These are phyloP conservation scores for Jaapia argillacea DNA, from an alignment of 768 basidiomycete species.

Conservation along the genomic window DNA sequence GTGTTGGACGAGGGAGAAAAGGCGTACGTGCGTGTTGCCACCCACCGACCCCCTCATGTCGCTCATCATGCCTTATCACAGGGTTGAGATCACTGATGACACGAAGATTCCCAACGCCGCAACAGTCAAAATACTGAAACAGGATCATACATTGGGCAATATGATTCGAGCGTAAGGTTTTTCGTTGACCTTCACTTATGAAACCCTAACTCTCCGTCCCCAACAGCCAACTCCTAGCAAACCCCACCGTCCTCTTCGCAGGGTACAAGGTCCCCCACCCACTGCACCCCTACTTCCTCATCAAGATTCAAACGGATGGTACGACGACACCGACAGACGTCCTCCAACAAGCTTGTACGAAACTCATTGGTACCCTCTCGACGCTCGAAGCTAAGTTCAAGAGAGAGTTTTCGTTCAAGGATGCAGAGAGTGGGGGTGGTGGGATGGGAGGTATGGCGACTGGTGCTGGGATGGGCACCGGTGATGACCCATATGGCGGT, in stretches of 20 bases:
- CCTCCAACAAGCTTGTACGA: conserved; percentile 75
- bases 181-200: conserved; percentile 6
- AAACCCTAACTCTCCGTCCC: not conserved
- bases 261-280: conserved; percentile 99
- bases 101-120: conserved; percentile 98
- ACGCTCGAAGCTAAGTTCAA: conserved; percentile 70
- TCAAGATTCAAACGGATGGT: conserved; percentile 96
- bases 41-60: conserved; percentile 6
- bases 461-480: conserved; percentile 9
- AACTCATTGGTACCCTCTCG: conserved; percentile 62
- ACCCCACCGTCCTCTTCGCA: conserved; percentile 86
- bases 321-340: conserved; percentile 70
- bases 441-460: conserved; percentile 9
- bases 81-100: conserved; percentile 88
- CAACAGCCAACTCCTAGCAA: conserved; percentile 76
- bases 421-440: conserved; percentile 40
- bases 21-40: conserved; percentile 51
- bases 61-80: conserved; percentile 21
- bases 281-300: conserved; percentile 84
- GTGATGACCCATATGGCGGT: conserved; percentile 44
- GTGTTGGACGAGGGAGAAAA: conserved; percentile 92
- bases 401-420: conserved; percentile 74
- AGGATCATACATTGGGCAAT: conserved; percentile 94
- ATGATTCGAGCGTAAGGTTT: conserved; percentile 87
- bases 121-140: conserved; percentile 88